Evolutionary conservation across 2,329 filamentous ascomycete genomes (phyloP).

Genomic region (Chaetomiaceae sp.): DNA sequence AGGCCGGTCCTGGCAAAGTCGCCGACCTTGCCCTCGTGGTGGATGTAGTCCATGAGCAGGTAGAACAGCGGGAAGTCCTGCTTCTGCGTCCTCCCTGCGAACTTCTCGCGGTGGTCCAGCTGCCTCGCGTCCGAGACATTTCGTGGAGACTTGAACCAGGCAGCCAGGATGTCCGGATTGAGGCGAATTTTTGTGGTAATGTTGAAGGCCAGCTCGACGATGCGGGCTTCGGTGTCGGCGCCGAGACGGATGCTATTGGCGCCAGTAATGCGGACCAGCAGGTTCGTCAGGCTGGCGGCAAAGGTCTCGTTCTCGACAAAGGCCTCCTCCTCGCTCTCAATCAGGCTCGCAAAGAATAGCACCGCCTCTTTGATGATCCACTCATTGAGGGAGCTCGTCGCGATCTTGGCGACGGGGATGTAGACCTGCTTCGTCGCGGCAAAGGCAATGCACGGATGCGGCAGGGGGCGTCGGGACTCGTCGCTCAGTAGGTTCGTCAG

Average conservation of each 20-base stretch:
- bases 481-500: slow-evolving; percentile 74
- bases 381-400: slow-evolving; percentile 77
- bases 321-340: slow-evolving; percentile 94
- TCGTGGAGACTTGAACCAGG: slow-evolving; percentile 75
- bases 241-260: slow-evolving; percentile 69
- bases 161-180: slow-evolving; percentile 77
- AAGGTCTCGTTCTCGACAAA: slow-evolving; percentile 86
- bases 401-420: slow-evolving; percentile 82
- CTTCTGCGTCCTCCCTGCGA: slow-evolving; percentile 79
- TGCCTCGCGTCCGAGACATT: slow-evolving; percentile 37
- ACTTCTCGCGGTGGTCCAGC: slow-evolving; percentile 66
- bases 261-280: slow-evolving; percentile 74
- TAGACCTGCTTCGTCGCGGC: slow-evolving; percentile 85
- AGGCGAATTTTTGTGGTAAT: slow-evolving; percentile 94
- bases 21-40: slow-evolving; percentile 88
- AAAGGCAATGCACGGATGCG: slow-evolving; percentile 88
- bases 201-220: slow-evolving; percentile 91
- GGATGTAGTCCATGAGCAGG: slow-evolving; percentile 91
- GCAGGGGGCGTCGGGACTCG: slow-evolving; percentile 80
- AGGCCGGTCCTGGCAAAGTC: slow-evolving; percentile 94
- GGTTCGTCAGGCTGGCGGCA: slow-evolving; percentile 78
- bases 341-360: slow-evolving; percentile 80
- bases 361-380: slow-evolving; percentile 81
- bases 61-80: slow-evolving; percentile 96
- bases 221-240: slow-evolving; percentile 76